A percentile compares a stretch with the other conserved stretches of the same genome.
These are phyloP conservation scores for Volvariella surrecta DNA, from an alignment of 1,284 basidiomycete species.

Conservation along the genomic window DNA sequence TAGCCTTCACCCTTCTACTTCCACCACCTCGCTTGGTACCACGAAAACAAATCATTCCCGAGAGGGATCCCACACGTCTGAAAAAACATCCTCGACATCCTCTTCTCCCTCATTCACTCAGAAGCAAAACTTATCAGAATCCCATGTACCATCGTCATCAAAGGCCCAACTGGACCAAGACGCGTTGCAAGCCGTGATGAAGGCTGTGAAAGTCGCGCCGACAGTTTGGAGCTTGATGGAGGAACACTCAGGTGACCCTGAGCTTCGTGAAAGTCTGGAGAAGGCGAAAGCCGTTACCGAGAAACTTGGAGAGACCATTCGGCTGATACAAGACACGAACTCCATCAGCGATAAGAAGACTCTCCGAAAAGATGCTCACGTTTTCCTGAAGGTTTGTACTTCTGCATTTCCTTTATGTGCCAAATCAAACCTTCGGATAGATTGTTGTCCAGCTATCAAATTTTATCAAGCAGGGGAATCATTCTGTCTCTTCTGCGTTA, in stretches of 20 bases:
- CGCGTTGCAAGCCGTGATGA: constrained; percentile 58
- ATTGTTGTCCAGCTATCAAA: constrained; percentile 62
- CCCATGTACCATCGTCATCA: constrained; percentile 32
- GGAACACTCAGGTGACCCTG: constrained; percentile 31
- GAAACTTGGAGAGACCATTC: constrained; percentile 45
- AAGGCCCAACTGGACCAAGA: constrained; percentile 60
- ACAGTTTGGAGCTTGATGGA: constrained; percentile 67
- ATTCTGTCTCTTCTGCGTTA: constrained; percentile 46
- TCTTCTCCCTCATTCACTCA: constrained; percentile 28
- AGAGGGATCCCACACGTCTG: constrained; percentile 48
- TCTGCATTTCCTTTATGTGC: constrained; percentile 1
- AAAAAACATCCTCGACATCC: constrained; percentile 33
- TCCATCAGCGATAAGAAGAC: constrained; percentile 40
- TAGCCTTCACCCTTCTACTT: constrained; percentile 10
- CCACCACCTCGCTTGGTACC: constrained; percentile 9
- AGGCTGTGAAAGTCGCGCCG: constrained; percentile 62
- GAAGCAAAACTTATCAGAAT: constrained; percentile 30
- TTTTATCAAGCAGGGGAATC: constrained; percentile 48
- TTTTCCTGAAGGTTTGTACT: constrained; percentile 59
- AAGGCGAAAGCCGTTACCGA: constrained; percentile 51
- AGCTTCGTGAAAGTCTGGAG: constrained; percentile 41
- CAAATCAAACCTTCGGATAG: constrained; percentile 25
- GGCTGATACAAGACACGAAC: constrained; percentile 40
- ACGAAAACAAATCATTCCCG: constrained; percentile 36
- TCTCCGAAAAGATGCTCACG: constrained; percentile 61